Conservation (phyloP, 345 rosid species). For the Salix exigua region DNA sequence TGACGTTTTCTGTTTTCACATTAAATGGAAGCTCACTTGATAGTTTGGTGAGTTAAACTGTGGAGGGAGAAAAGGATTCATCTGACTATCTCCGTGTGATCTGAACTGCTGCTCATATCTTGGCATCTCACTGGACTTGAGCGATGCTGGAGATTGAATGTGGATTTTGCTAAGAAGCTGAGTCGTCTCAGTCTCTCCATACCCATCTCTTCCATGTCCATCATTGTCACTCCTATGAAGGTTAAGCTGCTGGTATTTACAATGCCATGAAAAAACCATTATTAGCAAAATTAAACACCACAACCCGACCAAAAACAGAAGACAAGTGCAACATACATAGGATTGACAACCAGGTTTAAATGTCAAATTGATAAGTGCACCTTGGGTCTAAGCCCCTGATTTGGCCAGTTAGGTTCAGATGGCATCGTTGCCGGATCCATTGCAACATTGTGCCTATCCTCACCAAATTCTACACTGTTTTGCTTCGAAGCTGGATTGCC, state of each 20-base stretch:
- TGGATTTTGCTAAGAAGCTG: slow-evolving; percentile 56
- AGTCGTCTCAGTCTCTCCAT: slow-evolving; percentile 44
- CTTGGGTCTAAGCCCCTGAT: slow-evolving; percentile 38
- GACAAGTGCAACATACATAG: background rate
- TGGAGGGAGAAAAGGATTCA: slow-evolving; percentile 39
- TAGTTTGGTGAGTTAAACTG: slow-evolving; percentile 26
- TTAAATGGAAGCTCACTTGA: slow-evolving; percentile 22
- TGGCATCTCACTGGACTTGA: slow-evolving; percentile 27
- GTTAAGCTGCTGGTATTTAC: slow-evolving; percentile 11
- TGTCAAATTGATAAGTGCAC: slow-evolving; percentile 12
- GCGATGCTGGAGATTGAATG: slow-evolving; percentile 42
- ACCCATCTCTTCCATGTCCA: slow-evolving; percentile 26
- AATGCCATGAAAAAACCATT: background rate
- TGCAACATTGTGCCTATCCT: slow-evolving; percentile 19
- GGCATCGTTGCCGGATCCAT: slow-evolving; percentile 25
- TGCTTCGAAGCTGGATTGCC: slow-evolving; percentile 53
- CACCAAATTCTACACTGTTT: slow-evolving; percentile 16
- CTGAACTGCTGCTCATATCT: slow-evolving; percentile 40
- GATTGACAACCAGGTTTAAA: background rate
- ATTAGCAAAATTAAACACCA: background rate
- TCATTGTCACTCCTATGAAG: slow-evolving; percentile 23
- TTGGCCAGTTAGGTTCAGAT: slow-evolving; percentile 40
- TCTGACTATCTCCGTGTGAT: slow-evolving; percentile 23
- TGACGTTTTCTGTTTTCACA: background rate
- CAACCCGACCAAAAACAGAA: background rate